Evolutionary conservation across 805 yeast species (phyloP).

Genomic region (Lipomyces chichibuensis): DNA sequence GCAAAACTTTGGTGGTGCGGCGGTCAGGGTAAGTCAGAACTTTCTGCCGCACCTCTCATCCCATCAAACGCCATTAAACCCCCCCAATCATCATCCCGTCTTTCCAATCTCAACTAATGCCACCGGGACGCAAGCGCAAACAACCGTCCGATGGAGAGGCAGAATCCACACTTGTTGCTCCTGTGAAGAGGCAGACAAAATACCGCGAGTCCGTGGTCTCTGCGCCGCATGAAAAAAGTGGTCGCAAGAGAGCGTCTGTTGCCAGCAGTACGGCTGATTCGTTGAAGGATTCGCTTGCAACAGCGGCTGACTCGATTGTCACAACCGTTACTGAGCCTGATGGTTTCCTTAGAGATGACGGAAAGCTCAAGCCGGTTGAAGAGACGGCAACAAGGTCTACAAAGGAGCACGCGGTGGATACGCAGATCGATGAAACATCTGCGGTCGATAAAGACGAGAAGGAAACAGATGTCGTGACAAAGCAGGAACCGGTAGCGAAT

Average conservation of each 20-base stretch:
- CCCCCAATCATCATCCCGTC: background rate
- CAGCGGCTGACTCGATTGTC: background rate
- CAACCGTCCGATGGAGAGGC: conserved; percentile 13
- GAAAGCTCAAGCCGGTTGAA: background rate
- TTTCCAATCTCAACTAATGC: conserved; percentile 7
- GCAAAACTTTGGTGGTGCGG: background rate
- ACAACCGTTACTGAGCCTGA: conserved; percentile 29
- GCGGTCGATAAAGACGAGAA: background rate
- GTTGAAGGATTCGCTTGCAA: background rate
- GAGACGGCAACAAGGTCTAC: background rate
- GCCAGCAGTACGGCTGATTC: conserved; percentile 9
- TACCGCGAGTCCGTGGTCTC: background rate
- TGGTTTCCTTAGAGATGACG: conserved; percentile 2
- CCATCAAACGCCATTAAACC: background rate
- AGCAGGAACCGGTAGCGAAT: background rate
- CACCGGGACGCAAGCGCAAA: conserved; percentile 25
- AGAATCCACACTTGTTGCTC: background rate
- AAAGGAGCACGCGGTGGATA: conserved; percentile 2
- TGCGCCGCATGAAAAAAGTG: conserved; percentile 4
- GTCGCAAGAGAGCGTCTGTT: conserved; percentile 1
- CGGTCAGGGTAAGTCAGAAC: background rate
- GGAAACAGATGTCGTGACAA: background rate
- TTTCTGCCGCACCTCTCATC: background rate
- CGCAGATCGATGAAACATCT: conserved; percentile 11
- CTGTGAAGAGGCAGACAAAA: conserved; percentile 16